Evolutionary conservation across 495 filamentous ascomycete genomes (phyloP).

Genomic region (Aspergillus bridgeri): DNA sequence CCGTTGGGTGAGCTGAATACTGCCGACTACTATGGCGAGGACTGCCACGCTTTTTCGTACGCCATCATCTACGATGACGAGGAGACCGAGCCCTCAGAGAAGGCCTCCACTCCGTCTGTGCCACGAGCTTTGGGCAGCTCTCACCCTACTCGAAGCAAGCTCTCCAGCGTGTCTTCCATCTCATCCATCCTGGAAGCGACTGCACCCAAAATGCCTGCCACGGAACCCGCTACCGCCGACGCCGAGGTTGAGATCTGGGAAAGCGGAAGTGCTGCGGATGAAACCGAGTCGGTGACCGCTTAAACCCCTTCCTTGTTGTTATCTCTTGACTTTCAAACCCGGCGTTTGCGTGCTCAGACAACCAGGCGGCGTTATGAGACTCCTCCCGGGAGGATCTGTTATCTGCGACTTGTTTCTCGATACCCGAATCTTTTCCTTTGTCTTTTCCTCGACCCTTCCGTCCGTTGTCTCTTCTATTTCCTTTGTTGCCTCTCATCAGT

Average conservation of each 20-base stretch:
- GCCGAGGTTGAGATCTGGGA: conserved; percentile 58
- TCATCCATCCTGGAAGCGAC: conserved; percentile 30
- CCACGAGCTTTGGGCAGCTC: conserved; percentile 7
- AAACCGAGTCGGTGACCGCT: conserved; percentile 6
- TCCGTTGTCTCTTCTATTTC: neutral
- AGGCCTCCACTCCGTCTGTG: conserved; percentile 19
- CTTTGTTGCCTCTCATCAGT: neutral
- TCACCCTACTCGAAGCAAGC: conserved; percentile 18
- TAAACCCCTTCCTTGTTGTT: too few relatives aligned
- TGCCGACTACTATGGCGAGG: conserved; percentile 69
- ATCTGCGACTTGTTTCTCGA: neutral
- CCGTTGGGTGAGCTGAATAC: conserved; percentile 69
- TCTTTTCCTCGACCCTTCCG: conserved; percentile 6
- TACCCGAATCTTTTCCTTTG: conserved; percentile 11
- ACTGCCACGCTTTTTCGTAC: conserved; percentile 58
- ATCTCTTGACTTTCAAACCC: neutral
- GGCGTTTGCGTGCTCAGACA: neutral
- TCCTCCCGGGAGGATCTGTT: conserved; percentile 3
- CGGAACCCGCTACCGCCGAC: conserved; percentile 12
- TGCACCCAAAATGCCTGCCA: conserved; percentile 12
- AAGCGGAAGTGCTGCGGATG: conserved; percentile 57
- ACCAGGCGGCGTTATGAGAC: conserved; percentile 4
- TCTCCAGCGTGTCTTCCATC: conserved; percentile 28
- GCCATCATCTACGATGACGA: conserved; percentile 59
- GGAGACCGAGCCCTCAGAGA: conserved; percentile 18